Evolutionary conservation across 73 alveolate species (phyloP), one percentile per base, ranked within the genome.

Genomic region (Uronychia setigera): DNA sequence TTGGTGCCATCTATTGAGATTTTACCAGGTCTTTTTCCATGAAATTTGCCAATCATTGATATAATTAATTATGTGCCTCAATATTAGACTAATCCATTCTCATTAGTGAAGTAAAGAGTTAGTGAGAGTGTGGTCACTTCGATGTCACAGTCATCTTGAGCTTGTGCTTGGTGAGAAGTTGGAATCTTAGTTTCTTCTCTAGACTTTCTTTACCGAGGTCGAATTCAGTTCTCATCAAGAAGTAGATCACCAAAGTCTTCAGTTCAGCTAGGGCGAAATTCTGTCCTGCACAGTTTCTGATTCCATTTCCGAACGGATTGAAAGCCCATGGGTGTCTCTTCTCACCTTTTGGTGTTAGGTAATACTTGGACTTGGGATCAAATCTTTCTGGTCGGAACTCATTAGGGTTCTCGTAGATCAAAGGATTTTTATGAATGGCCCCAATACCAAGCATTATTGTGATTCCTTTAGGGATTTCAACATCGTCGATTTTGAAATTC

Each of bases 341-440:
- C 32, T 82, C 74, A 0, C 94, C 94, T 9, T 19, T 13, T 13
- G 94, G 91, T 13, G 94, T 88, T 34, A 58, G 26, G 77, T 29
- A 84, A 35, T 84, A 89, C 67, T 89, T 78, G 35, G 83, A 33
- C 29, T 30, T 27, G 1, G 95, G 92, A 75, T 84, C 92, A 75
- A 89, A 89, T 74, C 95, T 89, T 33, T 89, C 89, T 1, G 95
- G 95, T 0, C 58, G n/a, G 86, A 78, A 89, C 46, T 84, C 60
- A 0, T 67, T 60, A 1, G 90, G 90, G 14, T 58, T 33, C 31
- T 58, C 28, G 75, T 76, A 81, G 28, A n/a, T 60, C 1, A 60
- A 19, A 1, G 29, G 29, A 35, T 60, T 59, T n/a, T 59, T 11
- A 0, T 9, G 79, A n/a, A 31, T 1, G 28, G 79, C 86, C 26